phyloP scores from a whole-genome alignment of 2,329 filamentous ascomycete genomes.

The Fonsecaea pedrosoi region DNA sequence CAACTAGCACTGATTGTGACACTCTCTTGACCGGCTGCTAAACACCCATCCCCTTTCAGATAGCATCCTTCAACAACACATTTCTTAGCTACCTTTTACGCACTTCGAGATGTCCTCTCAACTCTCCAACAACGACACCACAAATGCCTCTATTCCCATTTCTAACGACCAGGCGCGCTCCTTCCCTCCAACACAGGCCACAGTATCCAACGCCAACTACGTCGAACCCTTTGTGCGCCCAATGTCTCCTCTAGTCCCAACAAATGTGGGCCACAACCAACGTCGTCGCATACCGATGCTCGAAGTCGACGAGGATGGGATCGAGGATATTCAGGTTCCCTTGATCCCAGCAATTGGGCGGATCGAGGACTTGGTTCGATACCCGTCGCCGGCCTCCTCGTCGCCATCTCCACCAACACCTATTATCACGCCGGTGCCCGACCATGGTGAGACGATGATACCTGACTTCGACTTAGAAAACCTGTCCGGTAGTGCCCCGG shows the following conservation, averaged over 20 bases:
- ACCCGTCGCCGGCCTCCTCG: neutral
- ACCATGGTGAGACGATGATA: neutral
- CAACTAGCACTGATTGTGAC: neutral
- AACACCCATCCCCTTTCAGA: neutral
- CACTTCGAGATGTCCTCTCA: neutral
- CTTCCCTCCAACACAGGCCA: neutral
- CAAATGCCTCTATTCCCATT: neutral
- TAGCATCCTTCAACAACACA: neutral
- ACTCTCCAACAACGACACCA: neutral
- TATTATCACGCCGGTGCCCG: neutral
- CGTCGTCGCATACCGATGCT: neutral
- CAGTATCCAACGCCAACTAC: too few relatives aligned
- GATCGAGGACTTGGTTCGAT: constrained; percentile 8
- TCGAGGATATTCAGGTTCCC: constrained; percentile 6
- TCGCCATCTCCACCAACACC: constrained; percentile 9
- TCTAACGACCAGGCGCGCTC: neutral
- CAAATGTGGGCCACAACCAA: neutral
- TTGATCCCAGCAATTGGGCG: constrained; percentile 4
- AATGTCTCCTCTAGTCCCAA: neutral
- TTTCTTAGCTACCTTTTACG: neutral
- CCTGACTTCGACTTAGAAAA: constrained; percentile 1
- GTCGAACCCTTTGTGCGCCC: neutral
- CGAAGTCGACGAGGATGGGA: constrained; percentile 3
- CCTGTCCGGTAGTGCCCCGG: neutral
- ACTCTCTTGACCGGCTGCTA: neutral